Evolutionary conservation across 345 rosid species (phyloP), one percentile per base, ranked within the genome.

Genomic region (Citrus cavaleriei): DNA sequence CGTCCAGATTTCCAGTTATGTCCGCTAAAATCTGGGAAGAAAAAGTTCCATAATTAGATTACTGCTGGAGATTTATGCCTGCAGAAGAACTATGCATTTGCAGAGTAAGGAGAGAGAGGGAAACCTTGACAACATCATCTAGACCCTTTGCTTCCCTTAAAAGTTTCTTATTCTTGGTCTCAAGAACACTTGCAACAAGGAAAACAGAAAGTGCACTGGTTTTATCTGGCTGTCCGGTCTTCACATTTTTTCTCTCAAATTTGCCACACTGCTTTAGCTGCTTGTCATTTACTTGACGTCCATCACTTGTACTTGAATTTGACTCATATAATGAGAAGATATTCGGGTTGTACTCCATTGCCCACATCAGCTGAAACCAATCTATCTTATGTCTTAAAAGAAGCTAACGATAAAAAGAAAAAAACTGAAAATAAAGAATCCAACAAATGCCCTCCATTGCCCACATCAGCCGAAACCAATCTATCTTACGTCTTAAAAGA

Each of bases 301-400:
- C 82, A 19, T 51, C 63, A 73, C 55, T 77, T 38, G 72, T 78
- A 51, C 85, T 87, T 35, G 59, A 7, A 24, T 7, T 40, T 59
- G 89, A 75, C 85, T 91, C 91, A 10, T 89, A 93, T 57, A 77
- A 51, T 74, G 89, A 87, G 83, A 89, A 96, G 82, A 90, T 88
- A 68, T 85, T 89, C 49, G 99, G 99, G 83, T 93, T 93, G 83
- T 96, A 96, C 86, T 96, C 98, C 98, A 96, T 92, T 8, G 93
- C 98, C 97, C 97, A 96, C 90, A 94, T 94, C 84, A 96, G 87
- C 95, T 94, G 93, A 78, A 87, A 90, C 70, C 83, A 80, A 73
- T 63, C 84, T 78, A 78, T 79, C 70, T 77, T 60, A 82, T 32
- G 75, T 84, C 81, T 84, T 80, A 64, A 76, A 68, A 77, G 77